Conservation (phyloP, 2,329 filamentous ascomycete species). For the Alternaria triticimaculans region DNA sequence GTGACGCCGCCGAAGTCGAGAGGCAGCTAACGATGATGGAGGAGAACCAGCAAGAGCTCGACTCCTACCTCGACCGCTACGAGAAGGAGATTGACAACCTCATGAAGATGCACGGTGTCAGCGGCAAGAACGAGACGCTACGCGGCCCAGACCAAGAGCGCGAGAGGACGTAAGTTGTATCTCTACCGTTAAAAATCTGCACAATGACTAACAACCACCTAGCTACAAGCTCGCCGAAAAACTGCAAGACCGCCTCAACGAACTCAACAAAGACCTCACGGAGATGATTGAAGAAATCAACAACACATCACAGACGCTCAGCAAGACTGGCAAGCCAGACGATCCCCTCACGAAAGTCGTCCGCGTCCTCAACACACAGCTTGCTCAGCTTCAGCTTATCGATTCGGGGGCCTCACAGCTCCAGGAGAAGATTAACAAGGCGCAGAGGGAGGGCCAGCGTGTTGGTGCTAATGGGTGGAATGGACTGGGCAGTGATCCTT, state of each 20-base stretch:
- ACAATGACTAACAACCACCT: constrained; percentile 4
- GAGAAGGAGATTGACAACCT: constrained; percentile 91
- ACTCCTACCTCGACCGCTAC: constrained; percentile 86
- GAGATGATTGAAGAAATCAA: constrained; percentile 99
- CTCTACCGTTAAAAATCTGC: neutral
- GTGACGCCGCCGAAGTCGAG: constrained; percentile 92
- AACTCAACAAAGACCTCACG: constrained; percentile 89
- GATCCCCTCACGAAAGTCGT: constrained; percentile 83
- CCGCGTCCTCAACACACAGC: constrained; percentile 89
- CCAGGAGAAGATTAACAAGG: constrained; percentile 80
- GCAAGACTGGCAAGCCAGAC: constrained; percentile 81
- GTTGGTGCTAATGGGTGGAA: constrained; percentile 59
- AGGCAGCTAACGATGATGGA: constrained; percentile 88
- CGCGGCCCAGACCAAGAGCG: constrained; percentile 93
- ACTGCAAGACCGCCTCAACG: constrained; percentile 85
- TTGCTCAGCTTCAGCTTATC: constrained; percentile 91
- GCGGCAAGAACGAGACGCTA: constrained; percentile 68
- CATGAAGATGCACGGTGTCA: constrained; percentile 82
- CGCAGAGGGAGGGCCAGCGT: constrained; percentile 76
- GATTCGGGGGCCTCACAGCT: constrained; percentile 82
- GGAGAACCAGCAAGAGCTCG: constrained; percentile 89
- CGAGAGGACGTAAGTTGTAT: constrained; percentile 75
- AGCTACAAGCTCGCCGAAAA: constrained; percentile 92
- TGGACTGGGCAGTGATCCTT: constrained; percentile 70
- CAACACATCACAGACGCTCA: constrained; percentile 84